Conservation (phyloP, 2,329 filamentous ascomycete species). For the Nigrograna mackinnonii region DNA sequence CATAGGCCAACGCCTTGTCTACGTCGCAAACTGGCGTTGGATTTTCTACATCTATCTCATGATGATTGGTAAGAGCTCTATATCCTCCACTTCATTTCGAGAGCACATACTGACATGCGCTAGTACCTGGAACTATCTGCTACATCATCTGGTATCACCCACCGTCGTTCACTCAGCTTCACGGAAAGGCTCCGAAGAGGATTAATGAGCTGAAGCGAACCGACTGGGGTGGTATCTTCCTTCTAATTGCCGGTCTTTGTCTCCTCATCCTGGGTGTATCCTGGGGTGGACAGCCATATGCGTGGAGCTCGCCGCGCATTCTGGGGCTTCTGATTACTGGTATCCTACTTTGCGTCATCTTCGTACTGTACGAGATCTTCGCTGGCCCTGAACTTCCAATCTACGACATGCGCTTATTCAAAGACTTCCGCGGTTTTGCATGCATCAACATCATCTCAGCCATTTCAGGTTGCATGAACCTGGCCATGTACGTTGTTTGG, state of each 20-base stretch:
- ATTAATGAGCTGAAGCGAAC: conserved; percentile 28
- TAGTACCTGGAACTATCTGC: conserved; percentile 40
- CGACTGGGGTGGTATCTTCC: conserved; percentile 49
- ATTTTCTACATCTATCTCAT: conserved; percentile 54
- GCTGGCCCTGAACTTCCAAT: not conserved
- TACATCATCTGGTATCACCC: conserved; percentile 53
- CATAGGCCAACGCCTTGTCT: conserved; percentile 46
- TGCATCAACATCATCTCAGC: conserved; percentile 28
- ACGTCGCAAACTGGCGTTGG: conserved; percentile 48
- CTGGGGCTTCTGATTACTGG: not conserved
- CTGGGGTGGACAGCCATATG: conserved; percentile 40
- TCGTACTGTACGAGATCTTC: not conserved
- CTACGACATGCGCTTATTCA: conserved; percentile 28
- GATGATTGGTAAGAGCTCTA: conserved; percentile 20
- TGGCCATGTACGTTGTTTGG: conserved; percentile 32
- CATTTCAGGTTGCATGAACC: conserved; percentile 26
- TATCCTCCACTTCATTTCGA: not conserved
- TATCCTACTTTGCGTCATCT: not conserved
- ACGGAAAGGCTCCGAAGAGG: conserved; percentile 26
- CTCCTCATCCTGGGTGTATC: conserved; percentile 49
- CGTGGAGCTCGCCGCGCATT: conserved; percentile 5
- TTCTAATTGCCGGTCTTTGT: conserved; percentile 46
- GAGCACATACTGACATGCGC: conserved; percentile 28
- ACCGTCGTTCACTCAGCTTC: conserved; percentile 44
- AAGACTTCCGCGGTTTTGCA: conserved; percentile 30